Conservation (phyloP, 2,329 filamentous ascomycete genomes). For the Colletotrichum salicis region DNA sequence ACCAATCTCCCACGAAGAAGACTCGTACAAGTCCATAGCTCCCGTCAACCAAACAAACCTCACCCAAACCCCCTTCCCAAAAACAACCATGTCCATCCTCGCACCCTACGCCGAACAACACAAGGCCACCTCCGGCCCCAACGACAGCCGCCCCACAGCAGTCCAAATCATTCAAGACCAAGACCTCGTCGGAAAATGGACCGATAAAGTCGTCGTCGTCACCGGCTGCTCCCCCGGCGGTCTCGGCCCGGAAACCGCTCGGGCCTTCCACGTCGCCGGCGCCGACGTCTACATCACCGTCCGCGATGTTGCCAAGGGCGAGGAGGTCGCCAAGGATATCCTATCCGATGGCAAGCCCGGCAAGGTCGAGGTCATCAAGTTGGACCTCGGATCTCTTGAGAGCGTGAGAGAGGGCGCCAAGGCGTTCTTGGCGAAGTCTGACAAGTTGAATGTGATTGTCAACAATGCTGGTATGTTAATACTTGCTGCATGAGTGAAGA, state of each 20-base stretch:
- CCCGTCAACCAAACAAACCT: neutral
- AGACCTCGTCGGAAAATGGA: slow-evolving; percentile 30
- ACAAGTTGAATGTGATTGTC: slow-evolving; percentile 38
- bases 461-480: slow-evolving; percentile 40
- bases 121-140: slow-evolving; percentile 29
- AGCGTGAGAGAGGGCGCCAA: slow-evolving; percentile 43
- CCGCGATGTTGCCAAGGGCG: slow-evolving; percentile 24
- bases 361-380: slow-evolving; percentile 45
- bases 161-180: slow-evolving; percentile 36
- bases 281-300: slow-evolving; percentile 33
- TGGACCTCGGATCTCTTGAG: slow-evolving; percentile 46
- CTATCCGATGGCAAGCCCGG: slow-evolving; percentile 34
- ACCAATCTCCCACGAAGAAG: neutral
- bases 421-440: slow-evolving; percentile 30
- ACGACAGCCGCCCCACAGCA: slow-evolving; percentile 37
- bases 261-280: slow-evolving; percentile 31
- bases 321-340: slow-evolving; percentile 28
- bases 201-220: slow-evolving; percentile 31
- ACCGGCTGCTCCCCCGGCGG: slow-evolving; percentile 54
- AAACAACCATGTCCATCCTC: neutral
- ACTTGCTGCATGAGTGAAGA: fast-evolving
- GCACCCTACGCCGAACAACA: slow-evolving; percentile 30
- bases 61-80: neutral
- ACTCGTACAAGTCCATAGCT: neutral
- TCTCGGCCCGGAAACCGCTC: slow-evolving; percentile 55